Base-by-base conservation (phyloP, 169 alveolate species). In the Plasmodium vinckei region DNA sequence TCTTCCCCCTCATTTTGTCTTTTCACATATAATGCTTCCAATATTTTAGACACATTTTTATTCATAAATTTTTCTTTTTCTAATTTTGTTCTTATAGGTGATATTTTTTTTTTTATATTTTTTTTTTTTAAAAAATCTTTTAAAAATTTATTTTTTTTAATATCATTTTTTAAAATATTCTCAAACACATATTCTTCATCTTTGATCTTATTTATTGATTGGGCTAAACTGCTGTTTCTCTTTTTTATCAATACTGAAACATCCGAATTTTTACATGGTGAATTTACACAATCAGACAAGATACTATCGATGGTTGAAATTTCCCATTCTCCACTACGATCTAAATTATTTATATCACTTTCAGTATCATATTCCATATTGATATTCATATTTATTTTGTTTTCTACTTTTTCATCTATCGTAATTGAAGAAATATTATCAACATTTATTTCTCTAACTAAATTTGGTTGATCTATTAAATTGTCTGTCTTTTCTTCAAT, bases 111-210 rank as follows among this genome's bases (percentile, higher is more conserved):
- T 23, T 73, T 73, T 42, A 23, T 73, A 46, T 73, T 61, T 23
- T 73, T 73, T 42, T 61, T 73, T 61, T 73, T 61, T 44, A 61
- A 25, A 73, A 73, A 73, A n/a, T 42, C 73, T 33, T 54, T 73
- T 10, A 73, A 47, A 33, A 44, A 73, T 17, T 42, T 73, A 9
- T 61, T 73, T 61, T 61, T 42, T 73, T 73, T 73, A 9, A 47
- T 17, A 73, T 61, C 53, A 44, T 61, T 61, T 44, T 72, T 72
- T 13, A 59, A 72, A 53, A 19, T 72, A 15, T 59, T 39, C 54
- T 59, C 72, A 72, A 56, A 17, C 54, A 21, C 25, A 5, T 59
- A 59, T 2, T 33, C 15, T 42, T 46, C 42, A 9, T 19, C 53
- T 9, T 44, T 17, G n/a, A 42, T 19, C 27, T 44, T 5, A n/a